Base-by-base conservation (phyloP, 805 yeast genomes). In the Kurtzmaniella fragi region DNA sequence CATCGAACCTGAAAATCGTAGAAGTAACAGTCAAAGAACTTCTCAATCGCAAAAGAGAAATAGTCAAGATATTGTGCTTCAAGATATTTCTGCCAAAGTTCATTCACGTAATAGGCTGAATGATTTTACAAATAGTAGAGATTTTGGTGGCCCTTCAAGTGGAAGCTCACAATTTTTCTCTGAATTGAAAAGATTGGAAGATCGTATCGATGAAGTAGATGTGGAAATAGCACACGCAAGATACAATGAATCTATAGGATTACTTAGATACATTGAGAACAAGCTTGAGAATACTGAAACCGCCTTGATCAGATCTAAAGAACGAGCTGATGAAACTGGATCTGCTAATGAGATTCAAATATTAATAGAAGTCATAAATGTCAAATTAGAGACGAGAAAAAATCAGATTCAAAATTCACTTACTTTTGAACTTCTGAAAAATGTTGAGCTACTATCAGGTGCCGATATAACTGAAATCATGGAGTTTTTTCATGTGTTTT, bases 161-260 rank as follows among this genome's bases (percentile, higher is more conserved):
- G 37, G 31, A 5, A 14, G 27, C 23, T 23, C 26, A 9, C 54
- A 64, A 51, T 38, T 65, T 12, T 62, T 77, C 44, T 66, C 70
- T 39, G 73, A 63, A 14, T 61, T 82, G 40, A 73, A 75, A 40
- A 61, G 61, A 25, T 63, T 80, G 11, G 89, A 82, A 49, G 83
- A 80, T 38, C 59, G 67, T 26, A 64, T 84, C 13, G 88, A 84
- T 50, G 87, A 82, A 40, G 69, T 83, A 31, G 93, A 85, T 53
- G 77, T 82, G 11, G 70, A 70, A 39, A 67, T 84, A 17, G 82
- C 86, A 9, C 81, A 83, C 49, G 73, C 76, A 38, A 70, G 73
- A 40, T 82, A 72, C 48, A 59, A 54, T 37, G 66, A 62, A 32
- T 68, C 77, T 3, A 75, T 73, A 14, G 71, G 70, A 6, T 50